Evolutionary conservation across 1,139 yeast genomes (phyloP).

Genomic region (Blastobotrys apis): DNA sequence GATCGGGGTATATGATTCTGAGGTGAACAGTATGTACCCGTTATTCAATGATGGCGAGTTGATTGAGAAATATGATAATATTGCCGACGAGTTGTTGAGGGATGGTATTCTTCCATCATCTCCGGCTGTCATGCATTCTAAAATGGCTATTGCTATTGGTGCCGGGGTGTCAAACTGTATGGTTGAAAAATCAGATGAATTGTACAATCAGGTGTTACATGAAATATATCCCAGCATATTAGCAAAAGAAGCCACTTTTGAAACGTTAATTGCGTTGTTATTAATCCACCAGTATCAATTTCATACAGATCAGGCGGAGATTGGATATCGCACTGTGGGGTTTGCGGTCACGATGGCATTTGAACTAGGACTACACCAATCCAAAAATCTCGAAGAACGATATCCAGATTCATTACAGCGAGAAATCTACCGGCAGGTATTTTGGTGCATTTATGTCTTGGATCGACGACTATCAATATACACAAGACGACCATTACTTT

Average conservation of each 20-base stretch:
- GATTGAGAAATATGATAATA: conserved; percentile 19
- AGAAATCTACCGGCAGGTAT: conserved; percentile 23
- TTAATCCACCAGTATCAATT: conserved; percentile 28
- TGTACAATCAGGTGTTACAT: conserved; percentile 21
- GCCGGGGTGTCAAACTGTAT: conserved; percentile 19
- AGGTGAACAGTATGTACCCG: conserved; percentile 28
- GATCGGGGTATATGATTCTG: conserved; percentile 25
- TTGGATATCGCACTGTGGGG: conserved; percentile 26
- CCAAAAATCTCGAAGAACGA: conserved; percentile 18
- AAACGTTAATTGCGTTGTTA: conserved; percentile 18
- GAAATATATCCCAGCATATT: conserved; percentile 18
- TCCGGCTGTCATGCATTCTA: not conserved
- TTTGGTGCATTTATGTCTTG: conserved; percentile 28
- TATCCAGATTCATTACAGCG: conserved; percentile 18
- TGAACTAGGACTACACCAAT: conserved; percentile 26
- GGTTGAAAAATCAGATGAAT: conserved; percentile 18
- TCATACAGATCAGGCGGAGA: conserved; percentile 25
- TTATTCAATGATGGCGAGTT: conserved; percentile 25
- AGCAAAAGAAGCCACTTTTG: conserved; percentile 18
- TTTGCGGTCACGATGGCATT: conserved; percentile 24
- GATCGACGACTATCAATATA: conserved; percentile 27
- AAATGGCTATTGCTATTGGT: conserved; percentile 24
- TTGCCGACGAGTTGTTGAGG: conserved; percentile 8
- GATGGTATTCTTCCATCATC: not conserved
- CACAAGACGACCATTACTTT: conserved; percentile 24